Base-by-base conservation (phyloP, 192 early-diverging fungal genomes). In the Mortierella hygrophila region DNA sequence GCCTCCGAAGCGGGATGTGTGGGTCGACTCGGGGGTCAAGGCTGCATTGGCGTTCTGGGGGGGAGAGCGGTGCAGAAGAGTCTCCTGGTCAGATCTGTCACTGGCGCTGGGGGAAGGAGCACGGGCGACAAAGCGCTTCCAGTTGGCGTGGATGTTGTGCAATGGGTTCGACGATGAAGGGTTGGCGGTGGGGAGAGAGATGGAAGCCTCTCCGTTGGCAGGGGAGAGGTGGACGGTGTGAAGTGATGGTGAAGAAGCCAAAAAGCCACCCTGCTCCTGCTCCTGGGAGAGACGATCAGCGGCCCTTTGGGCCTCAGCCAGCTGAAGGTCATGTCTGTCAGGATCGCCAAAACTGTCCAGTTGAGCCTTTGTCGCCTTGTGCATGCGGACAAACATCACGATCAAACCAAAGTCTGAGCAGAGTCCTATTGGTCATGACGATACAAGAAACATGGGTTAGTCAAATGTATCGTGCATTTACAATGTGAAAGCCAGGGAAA, bases 321-420 rank as follows among this genome's bases (percentile, higher is more conserved):
- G 44, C 54, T 76, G 72, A 8, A 8, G 13, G 29, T 85, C 83
- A 55, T 85, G 83, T 0, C 46, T 38, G 32, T 75, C 75, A 4
- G n/a, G 40, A 46, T 68, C 54, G 20, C 78, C 78, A 57, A 80
- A 85, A 1, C 57, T 44, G 38, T 49, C 52, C 68, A 89, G 70
- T 41, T 89, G 80, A 68, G 82, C 82, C 63, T 80, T 81, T 26
- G 88, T 89, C 11, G 73, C 37, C 18, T 41, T 63, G 52, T 85
- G 82, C 23, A 69, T 76, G 32, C 88, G 83, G 9, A 74, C 70
- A 74, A 89, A 89, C 42, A 85, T 68, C 11, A 86, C 71, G 32
- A 85, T 80, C 37, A 89, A 23, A 32, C 74, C 83, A 54, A 81
- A 89, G 40, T 89, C 88, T 15, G 88, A 77, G 78, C 81, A 87